Conservation (phyloP, 768 basidiomycete species). For the Pleurotus giganteus region DNA sequence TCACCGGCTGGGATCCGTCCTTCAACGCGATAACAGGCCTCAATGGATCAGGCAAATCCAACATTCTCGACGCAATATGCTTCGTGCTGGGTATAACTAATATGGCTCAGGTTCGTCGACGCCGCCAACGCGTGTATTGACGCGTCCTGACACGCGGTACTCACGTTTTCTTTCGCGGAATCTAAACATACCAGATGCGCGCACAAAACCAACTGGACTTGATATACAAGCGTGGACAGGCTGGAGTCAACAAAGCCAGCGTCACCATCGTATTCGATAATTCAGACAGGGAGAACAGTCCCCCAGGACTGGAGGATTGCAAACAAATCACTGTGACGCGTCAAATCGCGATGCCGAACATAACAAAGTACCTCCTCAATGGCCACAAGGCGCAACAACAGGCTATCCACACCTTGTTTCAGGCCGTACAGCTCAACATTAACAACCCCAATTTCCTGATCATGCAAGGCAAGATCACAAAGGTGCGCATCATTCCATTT, state of each 20-base stretch:
- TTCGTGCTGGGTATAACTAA: slow-evolving; percentile 98
- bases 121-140: not conserved
- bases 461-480: slow-evolving; percentile 99
- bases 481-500: slow-evolving; percentile 44
- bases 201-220: slow-evolving; percentile 95
- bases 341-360: slow-evolving; percentile 90
- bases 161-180: slow-evolving; percentile 14
- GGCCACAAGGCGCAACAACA: slow-evolving; percentile 92
- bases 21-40: slow-evolving; percentile 99
- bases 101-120: slow-evolving; percentile 75
- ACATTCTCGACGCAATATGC: slow-evolving; percentile 98
- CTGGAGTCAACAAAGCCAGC: slow-evolving; percentile 94
- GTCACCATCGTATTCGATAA: slow-evolving; percentile 99
- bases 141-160: slow-evolving; percentile 3
- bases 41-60: slow-evolving; percentile 97
- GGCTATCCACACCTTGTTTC: slow-evolving; percentile 86
- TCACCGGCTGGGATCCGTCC: slow-evolving; percentile 94
- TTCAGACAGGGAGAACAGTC: slow-evolving; percentile 81
- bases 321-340: slow-evolving; percentile 96
- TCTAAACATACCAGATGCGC: slow-evolving; percentile 77
- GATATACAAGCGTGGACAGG: slow-evolving; percentile 98
- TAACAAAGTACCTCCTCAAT: slow-evolving; percentile 93
- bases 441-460: slow-evolving; percentile 99
- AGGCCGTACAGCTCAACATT: slow-evolving; percentile 97
- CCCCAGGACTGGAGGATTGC: slow-evolving; percentile 73